phyloP scores from a whole-genome alignment of 345 rosid species.

The Lenwebbia sp. region DNA sequence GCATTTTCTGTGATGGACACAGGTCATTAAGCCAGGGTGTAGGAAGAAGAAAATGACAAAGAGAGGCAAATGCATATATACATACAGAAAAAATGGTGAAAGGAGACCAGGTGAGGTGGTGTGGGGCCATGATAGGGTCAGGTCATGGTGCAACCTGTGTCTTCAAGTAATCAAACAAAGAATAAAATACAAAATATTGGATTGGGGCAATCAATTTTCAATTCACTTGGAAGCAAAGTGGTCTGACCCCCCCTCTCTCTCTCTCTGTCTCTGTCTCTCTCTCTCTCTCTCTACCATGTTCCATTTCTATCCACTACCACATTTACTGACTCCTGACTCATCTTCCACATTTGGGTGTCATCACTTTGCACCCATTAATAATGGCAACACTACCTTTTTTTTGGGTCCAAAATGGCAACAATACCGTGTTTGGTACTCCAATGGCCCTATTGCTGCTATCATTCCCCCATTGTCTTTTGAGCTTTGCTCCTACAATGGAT shows the following conservation, averaged over 20 bases:
- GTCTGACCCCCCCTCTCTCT: background rate
- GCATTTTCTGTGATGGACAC: background rate
- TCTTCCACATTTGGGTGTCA: constrained; percentile 18
- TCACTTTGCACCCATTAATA: background rate
- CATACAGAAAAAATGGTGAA: background rate
- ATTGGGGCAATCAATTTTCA: constrained; percentile 3
- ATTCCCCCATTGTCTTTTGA: background rate
- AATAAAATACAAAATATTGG: background rate
- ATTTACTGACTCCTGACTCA: constrained; percentile 26
- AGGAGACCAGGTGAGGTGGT: background rate
- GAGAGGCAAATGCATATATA: background rate
- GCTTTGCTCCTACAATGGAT: background rate
- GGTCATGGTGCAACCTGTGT: background rate
- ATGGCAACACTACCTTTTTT: background rate
- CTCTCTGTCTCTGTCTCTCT: background rate
- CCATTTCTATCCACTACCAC: constrained; percentile 5
- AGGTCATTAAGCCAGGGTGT: constrained; percentile 4
- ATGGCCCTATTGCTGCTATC: background rate
- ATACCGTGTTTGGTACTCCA: background rate
- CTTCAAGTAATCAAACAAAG: background rate
- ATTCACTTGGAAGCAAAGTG: constrained; percentile 7
- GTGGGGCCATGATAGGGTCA: background rate
- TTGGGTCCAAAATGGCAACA: background rate
- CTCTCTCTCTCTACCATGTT: background rate
- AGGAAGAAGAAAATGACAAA: background rate